Evolutionary conservation across 768 basidiomycete genomes (phyloP), one percentile per base, ranked within the genome.

Genomic region (Phlebiopsis gigantea): DNA sequence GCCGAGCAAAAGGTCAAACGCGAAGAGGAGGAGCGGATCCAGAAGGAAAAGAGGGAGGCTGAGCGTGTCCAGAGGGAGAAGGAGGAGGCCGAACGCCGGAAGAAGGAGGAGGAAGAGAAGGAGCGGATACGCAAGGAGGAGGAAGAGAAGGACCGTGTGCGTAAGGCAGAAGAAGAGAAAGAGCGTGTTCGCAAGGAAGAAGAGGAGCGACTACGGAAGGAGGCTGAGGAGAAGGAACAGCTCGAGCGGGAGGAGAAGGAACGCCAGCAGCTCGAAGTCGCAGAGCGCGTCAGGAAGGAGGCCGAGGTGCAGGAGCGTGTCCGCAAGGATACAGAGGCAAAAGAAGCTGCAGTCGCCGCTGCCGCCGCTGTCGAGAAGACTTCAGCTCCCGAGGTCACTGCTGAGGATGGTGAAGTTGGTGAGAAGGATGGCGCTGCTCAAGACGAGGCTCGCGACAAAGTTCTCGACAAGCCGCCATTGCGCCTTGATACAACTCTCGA

Each of bases 401-500:
- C 7, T 41, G 81, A 82, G 63, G 77, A 79, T 25, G 73, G 74
- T 48, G 76, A 80, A 47, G 71, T 75, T 42, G 73, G 76, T 60
- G 73, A 82, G 46, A 25, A 48, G 19, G 46, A 48, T 10, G 6
- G 66, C 56, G 30, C 57, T 10, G 58, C 61, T 26, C 68, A 70
- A 46, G 73, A 76, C 25, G 74, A 76, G 34, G 54, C 63, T n/a
- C 73, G 74, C 51, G 75, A 72, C 57, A 83, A 77, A 63, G 61
- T 66, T 1, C 66, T 75, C 46, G 65, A 71, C 30, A 83, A 81
- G 65, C 84, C 84, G 44, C 22, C 71, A 10, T 74, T 90, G 19
- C 85, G 86, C 44, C 88, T 89, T 69, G 84, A 83, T 68, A 87
- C 88, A 0, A 71, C 79, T 21, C 66, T 79, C 10, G 65, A 76